Conservation (phyloP, 2,329 filamentous ascomycete species). For the Colletotrichum neosansevieriae region DNA sequence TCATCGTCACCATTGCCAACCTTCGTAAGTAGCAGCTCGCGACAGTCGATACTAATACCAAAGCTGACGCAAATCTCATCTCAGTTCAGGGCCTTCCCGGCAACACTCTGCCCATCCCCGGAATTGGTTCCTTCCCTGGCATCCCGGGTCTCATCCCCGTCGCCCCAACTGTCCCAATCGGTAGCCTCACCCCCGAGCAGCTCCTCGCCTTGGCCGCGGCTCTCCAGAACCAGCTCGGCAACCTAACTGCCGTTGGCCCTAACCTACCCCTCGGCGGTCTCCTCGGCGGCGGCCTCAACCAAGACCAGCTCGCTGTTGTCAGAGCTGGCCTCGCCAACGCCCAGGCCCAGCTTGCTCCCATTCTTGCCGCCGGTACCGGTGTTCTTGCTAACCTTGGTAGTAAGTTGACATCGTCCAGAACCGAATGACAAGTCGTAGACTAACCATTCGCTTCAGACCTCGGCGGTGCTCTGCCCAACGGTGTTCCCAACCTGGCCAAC, state of each 20-base stretch:
- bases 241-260: not conserved
- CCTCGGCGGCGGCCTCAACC: constrained; percentile 7
- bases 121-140: not conserved
- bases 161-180: not conserved
- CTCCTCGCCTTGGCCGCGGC: not conserved
- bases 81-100: not conserved
- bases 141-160: not conserved
- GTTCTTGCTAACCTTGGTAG: not conserved
- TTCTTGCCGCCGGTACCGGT: not conserved
- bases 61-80: not conserved
- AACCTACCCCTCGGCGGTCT: constrained; percentile 1
- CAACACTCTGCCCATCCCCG: not conserved
- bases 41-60: not conserved
- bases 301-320: not conserved
- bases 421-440: not conserved
- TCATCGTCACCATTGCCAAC: not conserved
- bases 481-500: not conserved
- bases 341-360: not conserved
- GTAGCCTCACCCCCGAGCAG: not conserved
- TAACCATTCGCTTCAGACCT: not conserved
- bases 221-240: not conserved
- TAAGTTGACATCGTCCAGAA: not conserved
- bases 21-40: not conserved
- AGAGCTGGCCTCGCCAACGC: not conserved
- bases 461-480: constrained; percentile 4